phyloP scores from a whole-genome alignment of 108 stramenopile genomes.

The Discostella pseudostelligera region DNA sequence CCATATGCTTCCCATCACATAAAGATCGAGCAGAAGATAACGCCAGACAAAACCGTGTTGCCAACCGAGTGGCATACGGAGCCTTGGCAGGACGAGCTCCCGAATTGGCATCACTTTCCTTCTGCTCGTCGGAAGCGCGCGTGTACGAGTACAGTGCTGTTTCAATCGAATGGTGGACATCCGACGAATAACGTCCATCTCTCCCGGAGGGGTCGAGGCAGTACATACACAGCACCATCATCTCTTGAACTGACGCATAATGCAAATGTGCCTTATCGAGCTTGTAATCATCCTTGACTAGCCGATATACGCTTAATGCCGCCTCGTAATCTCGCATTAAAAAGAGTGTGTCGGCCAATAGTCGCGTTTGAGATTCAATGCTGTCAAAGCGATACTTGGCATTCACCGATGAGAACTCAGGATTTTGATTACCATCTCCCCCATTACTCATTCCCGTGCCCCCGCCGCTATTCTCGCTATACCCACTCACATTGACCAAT shows the following conservation, averaged over 20 bases:
- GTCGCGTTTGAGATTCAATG: constrained; percentile 85
- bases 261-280: constrained; percentile 68
- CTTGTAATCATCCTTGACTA: constrained; percentile 89
- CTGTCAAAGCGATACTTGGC: constrained; percentile 71
- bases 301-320: constrained; percentile 66
- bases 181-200: constrained; percentile 26
- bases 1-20: constrained; percentile 60
- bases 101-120: constrained; percentile 28
- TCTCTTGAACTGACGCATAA: constrained; percentile 80
- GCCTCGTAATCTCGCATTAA: constrained; percentile 81
- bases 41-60: constrained; percentile 74
- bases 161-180: constrained; percentile 58
- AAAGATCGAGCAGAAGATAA: constrained; percentile 52
- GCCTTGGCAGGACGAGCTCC: constrained; percentile 53
- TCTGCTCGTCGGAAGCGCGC: constrained; percentile 76
- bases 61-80: constrained; percentile 66
- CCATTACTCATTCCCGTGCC: constrained; percentile 11
- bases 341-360: constrained; percentile 86
- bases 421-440: constrained; percentile 4
- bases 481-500: constrained; percentile 15
- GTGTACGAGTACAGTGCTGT: constrained; percentile 72
- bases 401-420: background rate
- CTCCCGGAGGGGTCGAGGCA: constrained; percentile 51
- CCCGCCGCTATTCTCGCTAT: constrained; percentile 22
- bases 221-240: constrained; percentile 81